Evolutionary conservation across 2,329 filamentous ascomycete species (phyloP), one percentile per base, ranked within the genome.

Genomic region (Talaromyces marneffei): DNA sequence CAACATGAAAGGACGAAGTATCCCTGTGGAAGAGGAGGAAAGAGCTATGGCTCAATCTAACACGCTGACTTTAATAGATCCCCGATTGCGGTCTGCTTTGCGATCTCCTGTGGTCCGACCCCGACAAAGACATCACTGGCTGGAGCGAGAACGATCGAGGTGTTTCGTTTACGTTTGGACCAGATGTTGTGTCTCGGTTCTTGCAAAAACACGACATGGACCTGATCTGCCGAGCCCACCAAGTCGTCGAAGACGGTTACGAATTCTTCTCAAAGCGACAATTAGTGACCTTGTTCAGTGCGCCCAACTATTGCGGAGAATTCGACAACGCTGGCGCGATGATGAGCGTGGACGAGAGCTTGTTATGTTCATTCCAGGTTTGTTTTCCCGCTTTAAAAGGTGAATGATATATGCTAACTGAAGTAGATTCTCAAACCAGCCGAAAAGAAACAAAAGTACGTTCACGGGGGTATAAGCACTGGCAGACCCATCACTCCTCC

Each of bases 361-460:
- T 99, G 78, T 84, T 99, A 72, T 99, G 94, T 84, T 97, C 92
- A 65, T 99, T 99, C 88, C 94, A 97, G 90, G 91, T 94, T 77
- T 62, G 78, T 50, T 14, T 3, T 31, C 37, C 31, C 35, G 25
- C 25, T 54, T 50, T 42, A 2, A 8, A 35, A 35, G 25, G n/a
- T 4, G 14, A 29, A 4, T 35, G 29, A 9, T 6, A 4, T 20
- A 12, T 14, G 27, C 48, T 52, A 52, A 52, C 23, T 33, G 48
- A 35, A 29, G n/a, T 70, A 96, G 91, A 97, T 99, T 76, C 85
- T 99, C 82, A 99, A 97, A 84, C 94, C 94, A 74, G 94, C 94
- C 79, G 94, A 99, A 86, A 99, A 99, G 88, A 99, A 99, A 88
- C 93, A 97, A 91, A 97, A 97, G 92, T 97, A 96, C 84, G 92